Evolutionary conservation across 78 protist genomes (phyloP).

Genomic region (Chrysochromulina parva): DNA sequence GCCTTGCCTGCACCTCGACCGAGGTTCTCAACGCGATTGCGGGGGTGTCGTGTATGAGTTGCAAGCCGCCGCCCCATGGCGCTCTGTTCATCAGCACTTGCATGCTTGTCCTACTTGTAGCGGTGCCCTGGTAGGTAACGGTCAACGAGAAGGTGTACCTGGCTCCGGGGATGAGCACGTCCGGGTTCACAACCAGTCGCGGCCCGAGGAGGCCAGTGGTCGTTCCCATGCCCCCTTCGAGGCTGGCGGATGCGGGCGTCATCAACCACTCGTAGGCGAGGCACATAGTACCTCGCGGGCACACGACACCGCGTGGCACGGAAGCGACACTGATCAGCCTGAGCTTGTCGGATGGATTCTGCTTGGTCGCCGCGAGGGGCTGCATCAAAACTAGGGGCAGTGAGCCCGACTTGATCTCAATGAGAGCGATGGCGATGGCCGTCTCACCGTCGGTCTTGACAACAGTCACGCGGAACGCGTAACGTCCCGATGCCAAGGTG

Average conservation of each 20-base stretch:
- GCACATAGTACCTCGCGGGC: neutral
- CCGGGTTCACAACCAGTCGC: neutral
- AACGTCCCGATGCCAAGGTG: neutral
- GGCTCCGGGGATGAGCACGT: neutral
- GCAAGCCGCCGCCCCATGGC: no score
- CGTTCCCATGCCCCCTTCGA: neutral
- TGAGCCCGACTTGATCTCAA: neutral
- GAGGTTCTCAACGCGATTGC: no score
- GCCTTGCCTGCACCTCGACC: no score
- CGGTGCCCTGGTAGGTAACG: neutral
- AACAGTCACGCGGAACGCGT: neutral
- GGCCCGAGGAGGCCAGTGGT: neutral
- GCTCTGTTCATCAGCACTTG: no score
- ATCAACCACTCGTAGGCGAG: neutral
- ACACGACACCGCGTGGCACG: neutral
- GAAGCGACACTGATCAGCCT: neutral
- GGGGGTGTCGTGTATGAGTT: no score
- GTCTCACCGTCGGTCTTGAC: neutral
- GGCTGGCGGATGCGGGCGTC: neutral
- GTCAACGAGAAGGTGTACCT: neutral
- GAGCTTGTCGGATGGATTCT: neutral
- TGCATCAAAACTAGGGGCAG: neutral
- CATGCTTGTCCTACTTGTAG: no score
- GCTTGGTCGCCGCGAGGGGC: neutral
- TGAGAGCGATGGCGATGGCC: neutral